Evolutionary conservation across 140 eudicot species (phyloP), one percentile per base, ranked within the genome.

Genomic region (Cichorium intybus): DNA sequence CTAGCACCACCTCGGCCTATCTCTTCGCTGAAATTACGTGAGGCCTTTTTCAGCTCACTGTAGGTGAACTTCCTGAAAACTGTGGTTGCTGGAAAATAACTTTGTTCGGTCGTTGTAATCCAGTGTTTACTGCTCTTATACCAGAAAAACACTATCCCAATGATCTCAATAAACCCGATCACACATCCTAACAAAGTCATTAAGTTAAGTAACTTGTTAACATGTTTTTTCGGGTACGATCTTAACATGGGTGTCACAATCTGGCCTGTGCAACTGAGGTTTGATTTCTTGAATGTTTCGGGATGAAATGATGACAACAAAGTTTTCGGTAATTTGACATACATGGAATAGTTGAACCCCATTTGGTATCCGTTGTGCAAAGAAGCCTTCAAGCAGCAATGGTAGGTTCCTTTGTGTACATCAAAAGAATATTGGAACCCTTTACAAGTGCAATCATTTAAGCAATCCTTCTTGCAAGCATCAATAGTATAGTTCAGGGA

Each of bases 401-500:
- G 43, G 62, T 67, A 68, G 1, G 54, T 20, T 12, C 70, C 59
- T 8, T 24, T 47, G 9, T 31, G 59, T 17, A 65, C 68, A 7
- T 74, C 69, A 8, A 14, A 34, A 26, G 69, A 69, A 31, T 61
- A 55, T 37, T 61, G 59, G 26, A 75, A 75, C 54, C 80, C 80
- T 24, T 75, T 68, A 66, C 80, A 75, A 9, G n/a, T 33, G 18
- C 71, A 60, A 48, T 60, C 57, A 17, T 70, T 50, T 17, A 70
- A 56, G 35, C 81, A 77, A 33, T 47, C 66, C 2, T 49, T 35
- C 69, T 77, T 77, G 54, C 81, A 77, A 20, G 16, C 37, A 20
- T 70, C 77, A 21, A 77, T 60, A 54, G 53, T 70, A 43, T 41
- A 48, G 43, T 64, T 70, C 21, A 6, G 15, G 14, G 37, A 54